Evolutionary conservation across 305 asterid species (phyloP).

Genomic region (Caryopteris hybrid): DNA sequence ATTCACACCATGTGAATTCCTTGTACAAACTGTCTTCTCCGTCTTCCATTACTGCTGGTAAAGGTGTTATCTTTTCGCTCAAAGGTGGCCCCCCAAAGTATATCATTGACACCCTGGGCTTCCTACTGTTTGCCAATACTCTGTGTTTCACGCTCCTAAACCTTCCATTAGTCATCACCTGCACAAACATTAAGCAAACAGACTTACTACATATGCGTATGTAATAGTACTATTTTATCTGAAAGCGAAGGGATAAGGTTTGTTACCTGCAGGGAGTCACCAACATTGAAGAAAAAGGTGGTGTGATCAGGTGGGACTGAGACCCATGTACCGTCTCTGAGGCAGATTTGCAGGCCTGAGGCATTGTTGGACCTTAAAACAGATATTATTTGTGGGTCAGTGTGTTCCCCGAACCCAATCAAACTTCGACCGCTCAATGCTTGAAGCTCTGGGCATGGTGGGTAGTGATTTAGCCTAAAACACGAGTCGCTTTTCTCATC

Average conservation of each 20-base stretch:
- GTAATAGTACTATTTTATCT: neutral
- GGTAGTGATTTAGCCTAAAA: slow-evolving; percentile 67
- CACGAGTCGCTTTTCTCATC: slow-evolving; percentile 51
- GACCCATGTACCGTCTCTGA: slow-evolving; percentile 59
- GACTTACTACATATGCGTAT: neutral
- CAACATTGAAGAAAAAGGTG: slow-evolving; percentile 66
- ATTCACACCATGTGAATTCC: slow-evolving; percentile 79
- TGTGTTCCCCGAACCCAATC: slow-evolving; percentile 81
- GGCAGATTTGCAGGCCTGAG: slow-evolving; percentile 64
- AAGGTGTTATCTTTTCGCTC: slow-evolving; percentile 44
- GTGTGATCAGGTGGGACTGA: slow-evolving; percentile 59
- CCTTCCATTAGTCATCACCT: slow-evolving; percentile 80
- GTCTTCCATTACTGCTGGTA: slow-evolving; percentile 40
- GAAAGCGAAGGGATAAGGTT: neutral
- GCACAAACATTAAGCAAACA: neutral
- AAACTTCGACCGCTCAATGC: slow-evolving; percentile 41
- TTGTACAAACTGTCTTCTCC: slow-evolving; percentile 63
- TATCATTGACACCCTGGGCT: slow-evolving; percentile 63
- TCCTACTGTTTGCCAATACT: slow-evolving; percentile 41
- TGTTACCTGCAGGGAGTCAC: slow-evolving; percentile 69
- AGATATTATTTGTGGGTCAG: slow-evolving; percentile 80
- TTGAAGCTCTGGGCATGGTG: slow-evolving; percentile 44
- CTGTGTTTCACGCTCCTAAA: slow-evolving; percentile 74
- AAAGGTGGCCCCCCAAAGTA: slow-evolving; percentile 75
- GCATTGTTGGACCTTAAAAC: slow-evolving; percentile 61